Evolutionary conservation across 331 rosid genomes (phyloP).

Genomic region (Telfairia occidentalis): DNA sequence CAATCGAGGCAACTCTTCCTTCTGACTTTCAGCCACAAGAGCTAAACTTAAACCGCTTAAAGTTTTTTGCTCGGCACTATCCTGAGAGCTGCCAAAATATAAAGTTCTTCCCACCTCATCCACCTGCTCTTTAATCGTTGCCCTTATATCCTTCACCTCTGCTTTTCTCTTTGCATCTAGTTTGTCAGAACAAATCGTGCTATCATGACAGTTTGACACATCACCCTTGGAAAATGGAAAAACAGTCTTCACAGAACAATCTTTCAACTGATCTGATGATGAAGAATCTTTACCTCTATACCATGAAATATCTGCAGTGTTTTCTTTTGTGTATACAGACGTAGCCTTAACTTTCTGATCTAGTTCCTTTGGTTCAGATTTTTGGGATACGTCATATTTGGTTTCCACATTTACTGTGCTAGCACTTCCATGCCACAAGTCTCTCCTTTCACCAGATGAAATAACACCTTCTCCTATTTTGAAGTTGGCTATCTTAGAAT

Average conservation of each 20-base stretch:
- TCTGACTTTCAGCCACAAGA: constrained; percentile 44
- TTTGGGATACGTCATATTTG: constrained; percentile 30
- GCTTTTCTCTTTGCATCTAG: constrained; percentile 53
- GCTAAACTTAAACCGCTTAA: constrained; percentile 47
- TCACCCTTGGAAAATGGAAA: constrained; percentile 64
- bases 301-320: constrained; percentile 49
- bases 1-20: constrained; percentile 82
- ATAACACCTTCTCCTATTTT: constrained; percentile 33
- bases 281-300: constrained; percentile 54
- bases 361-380: constrained; percentile 39
- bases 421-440: constrained; percentile 52
- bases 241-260: constrained; percentile 69
- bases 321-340: constrained; percentile 40
- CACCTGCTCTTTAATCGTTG: constrained; percentile 65
- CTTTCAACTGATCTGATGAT: constrained; percentile 63
- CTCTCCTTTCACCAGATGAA: constrained; percentile 37
- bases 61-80: constrained; percentile 47
- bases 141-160: constrained; percentile 43
- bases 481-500: constrained; percentile 26
- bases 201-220: constrained; percentile 35
- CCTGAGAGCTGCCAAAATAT: constrained; percentile 51
- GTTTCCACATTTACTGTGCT: constrained; percentile 39
- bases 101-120: constrained; percentile 81
- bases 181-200: constrained; percentile 35
- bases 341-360: constrained; percentile 39